Conservation (phyloP, 1,284 basidiomycete species). For the Clitocybe nebularis region DNA sequence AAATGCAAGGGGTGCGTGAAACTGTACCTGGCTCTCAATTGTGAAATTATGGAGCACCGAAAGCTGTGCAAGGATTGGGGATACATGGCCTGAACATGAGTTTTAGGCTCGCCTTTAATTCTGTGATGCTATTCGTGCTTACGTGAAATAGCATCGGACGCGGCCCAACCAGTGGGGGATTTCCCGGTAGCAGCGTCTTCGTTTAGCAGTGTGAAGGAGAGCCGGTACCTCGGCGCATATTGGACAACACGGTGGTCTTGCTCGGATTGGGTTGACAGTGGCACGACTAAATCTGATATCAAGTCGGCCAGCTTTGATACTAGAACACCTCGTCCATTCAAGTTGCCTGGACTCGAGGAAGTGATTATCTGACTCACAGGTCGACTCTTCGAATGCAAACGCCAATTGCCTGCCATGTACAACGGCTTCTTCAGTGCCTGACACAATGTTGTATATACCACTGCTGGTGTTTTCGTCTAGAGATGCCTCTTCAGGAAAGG, state of each 20-base stretch:
- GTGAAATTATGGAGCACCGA: conserved; percentile 82
- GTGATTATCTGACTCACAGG: conserved; percentile 16
- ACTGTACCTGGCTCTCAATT: conserved; percentile 92
- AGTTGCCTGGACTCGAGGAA: background rate
- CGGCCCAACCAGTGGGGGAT: conserved; percentile 68
- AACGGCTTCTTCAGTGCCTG: conserved; percentile 10
- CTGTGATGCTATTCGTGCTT: conserved; percentile 24
- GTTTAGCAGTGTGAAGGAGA: conserved; percentile 83
- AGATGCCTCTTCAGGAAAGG: background rate
- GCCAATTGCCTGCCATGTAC: conserved; percentile 22
- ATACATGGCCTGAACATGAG: conserved; percentile 58
- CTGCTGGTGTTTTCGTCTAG: conserved; percentile 5
- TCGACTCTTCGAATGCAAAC: conserved; percentile 20
- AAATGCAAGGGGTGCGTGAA: conserved; percentile 87
- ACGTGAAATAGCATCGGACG: conserved; percentile 63
- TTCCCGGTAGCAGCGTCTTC: conserved; percentile 76
- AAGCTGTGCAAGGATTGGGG: conserved; percentile 62
- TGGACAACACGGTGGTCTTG: conserved; percentile 59
- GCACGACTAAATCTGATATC: conserved; percentile 46
- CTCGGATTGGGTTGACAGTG: conserved; percentile 40
- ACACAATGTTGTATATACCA: conserved; percentile 13
- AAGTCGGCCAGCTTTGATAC: conserved; percentile 31
- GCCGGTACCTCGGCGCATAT: conserved; percentile 76
- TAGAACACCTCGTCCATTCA: conserved; percentile 4
- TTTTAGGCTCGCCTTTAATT: conserved; percentile 13